phyloP scores from a whole-genome alignment of 352 stramenopile species.

The Albugo candida region DNA sequence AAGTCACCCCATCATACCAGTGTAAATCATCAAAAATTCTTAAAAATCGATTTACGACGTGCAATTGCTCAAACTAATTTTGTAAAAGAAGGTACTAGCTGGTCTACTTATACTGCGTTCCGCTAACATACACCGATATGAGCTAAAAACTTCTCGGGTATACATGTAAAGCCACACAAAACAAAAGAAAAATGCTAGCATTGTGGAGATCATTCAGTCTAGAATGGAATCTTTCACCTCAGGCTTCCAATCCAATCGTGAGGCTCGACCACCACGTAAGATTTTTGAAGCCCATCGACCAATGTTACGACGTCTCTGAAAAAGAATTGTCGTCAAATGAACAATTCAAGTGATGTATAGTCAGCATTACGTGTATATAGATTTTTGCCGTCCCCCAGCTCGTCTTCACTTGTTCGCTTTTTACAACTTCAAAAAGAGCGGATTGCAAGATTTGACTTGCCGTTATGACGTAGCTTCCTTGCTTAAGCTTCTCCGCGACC shows the following conservation, averaged over 20 bases:
- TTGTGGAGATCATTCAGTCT: too few relatives aligned
- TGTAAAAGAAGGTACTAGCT: too few relatives aligned
- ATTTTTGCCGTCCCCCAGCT: constrained; percentile 67
- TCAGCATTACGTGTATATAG: constrained; percentile 57
- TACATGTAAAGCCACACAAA: too few relatives aligned
- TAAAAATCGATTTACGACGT: too few relatives aligned
- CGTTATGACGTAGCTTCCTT: constrained; percentile 69
- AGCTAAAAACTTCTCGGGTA: too few relatives aligned
- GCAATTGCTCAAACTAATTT: too few relatives aligned
- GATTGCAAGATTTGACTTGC: constrained; percentile 60
- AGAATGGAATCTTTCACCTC: neutral
- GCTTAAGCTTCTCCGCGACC: constrained; percentile 60
- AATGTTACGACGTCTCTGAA: constrained; percentile 55
- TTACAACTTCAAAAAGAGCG: constrained; percentile 66
- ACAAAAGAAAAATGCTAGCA: too few relatives aligned
- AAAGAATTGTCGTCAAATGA: neutral
- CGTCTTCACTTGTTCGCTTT: constrained; percentile 52
- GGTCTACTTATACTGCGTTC: too few relatives aligned
- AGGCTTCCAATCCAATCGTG: constrained; percentile 40
- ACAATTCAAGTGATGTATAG: neutral
- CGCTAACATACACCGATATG: too few relatives aligned
- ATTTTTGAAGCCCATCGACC: constrained; percentile 71
- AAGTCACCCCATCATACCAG: too few relatives aligned
- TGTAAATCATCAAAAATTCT: too few relatives aligned
- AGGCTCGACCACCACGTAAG: constrained; percentile 53